Conservation (phyloP, 73 alveolate species). For the Paramecium sexaurelia region DNA sequence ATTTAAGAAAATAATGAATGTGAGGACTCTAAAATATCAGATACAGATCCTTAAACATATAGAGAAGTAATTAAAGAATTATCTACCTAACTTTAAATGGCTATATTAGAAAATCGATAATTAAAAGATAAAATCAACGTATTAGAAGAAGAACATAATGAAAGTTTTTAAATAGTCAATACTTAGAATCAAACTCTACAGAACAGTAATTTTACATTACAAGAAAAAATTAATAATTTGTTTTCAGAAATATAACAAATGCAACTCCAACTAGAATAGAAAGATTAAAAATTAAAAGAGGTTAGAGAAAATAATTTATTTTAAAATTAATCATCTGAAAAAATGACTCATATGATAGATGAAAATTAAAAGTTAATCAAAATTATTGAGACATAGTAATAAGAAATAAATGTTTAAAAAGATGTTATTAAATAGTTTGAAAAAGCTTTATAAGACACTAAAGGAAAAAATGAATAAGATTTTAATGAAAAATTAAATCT, state of each 20-base stretch:
- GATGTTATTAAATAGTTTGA: constrained; percentile 40
- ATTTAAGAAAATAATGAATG: constrained; percentile 15
- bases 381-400: background rate
- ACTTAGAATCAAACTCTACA: background rate
- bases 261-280: background rate
- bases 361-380: constrained; percentile 15
- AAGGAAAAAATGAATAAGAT: background rate
- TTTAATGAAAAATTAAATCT: background rate
- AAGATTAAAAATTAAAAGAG: background rate
- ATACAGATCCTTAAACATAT: constrained; percentile 14
- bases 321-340: background rate
- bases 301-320: background rate
- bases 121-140: constrained; percentile 15
- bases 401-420: constrained; percentile 12
- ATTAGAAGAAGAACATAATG: constrained; percentile 4
- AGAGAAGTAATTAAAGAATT: constrained; percentile 46
- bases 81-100: constrained; percentile 39
- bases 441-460: background rate
- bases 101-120: constrained; percentile 11
- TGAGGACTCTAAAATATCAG: constrained; percentile 12
- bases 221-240: constrained; percentile 7
- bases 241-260: constrained; percentile 4
- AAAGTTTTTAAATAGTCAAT: background rate
- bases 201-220: background rate
- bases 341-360: constrained; percentile 10